phyloP scores from a whole-genome alignment of 805 yeast genomes.

The Schizosaccharomyces lindneri region DNA sequence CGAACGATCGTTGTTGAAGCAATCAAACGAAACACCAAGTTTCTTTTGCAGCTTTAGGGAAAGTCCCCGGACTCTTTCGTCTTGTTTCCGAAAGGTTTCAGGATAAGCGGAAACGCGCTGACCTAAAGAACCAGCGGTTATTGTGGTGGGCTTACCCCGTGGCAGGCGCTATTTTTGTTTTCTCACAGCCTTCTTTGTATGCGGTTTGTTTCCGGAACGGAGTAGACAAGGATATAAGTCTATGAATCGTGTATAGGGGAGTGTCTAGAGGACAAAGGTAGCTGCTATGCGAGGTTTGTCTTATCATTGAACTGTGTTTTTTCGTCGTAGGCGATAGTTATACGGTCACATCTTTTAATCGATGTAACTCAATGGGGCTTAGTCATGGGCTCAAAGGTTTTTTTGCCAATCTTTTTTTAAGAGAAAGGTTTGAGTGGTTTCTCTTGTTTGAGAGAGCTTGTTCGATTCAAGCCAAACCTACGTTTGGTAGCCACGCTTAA shows the following conservation, averaged over 20 bases:
- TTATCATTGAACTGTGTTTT: neutral
- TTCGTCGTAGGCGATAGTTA: neutral
- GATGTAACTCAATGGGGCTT: conserved; percentile 1
- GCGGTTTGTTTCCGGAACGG: neutral
- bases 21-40: neutral
- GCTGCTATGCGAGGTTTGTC: neutral
- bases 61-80: conserved; percentile 1
- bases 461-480: neutral
- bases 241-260: neutral
- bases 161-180: neutral
- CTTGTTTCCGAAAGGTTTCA: neutral
- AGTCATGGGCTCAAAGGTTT: neutral
- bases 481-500: neutral
- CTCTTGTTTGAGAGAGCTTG: neutral
- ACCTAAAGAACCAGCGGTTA: neutral
- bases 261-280: no score
- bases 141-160: neutral
- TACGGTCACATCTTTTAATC: neutral
- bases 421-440: neutral
- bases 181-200: neutral
- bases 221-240: neutral
- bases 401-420: neutral
- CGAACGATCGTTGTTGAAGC: neutral
- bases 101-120: neutral
- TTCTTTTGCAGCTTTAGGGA: neutral